Evolutionary conservation across 2,329 filamentous ascomycete species (phyloP).

Genomic region (Paramyrothecium sp.): DNA sequence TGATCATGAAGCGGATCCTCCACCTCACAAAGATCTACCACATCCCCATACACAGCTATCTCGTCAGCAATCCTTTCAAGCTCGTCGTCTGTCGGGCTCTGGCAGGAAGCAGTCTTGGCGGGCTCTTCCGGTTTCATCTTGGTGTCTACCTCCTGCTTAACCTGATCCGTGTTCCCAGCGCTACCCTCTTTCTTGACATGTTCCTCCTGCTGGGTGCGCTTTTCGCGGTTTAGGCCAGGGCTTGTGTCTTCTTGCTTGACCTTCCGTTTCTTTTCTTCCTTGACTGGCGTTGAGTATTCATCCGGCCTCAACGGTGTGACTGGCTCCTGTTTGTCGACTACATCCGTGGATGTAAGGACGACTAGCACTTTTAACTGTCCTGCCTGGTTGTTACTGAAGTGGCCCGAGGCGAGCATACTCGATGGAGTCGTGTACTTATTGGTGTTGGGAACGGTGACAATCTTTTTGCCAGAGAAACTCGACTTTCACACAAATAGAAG

Average conservation of each 20-base stretch:
- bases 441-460: neutral
- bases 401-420: no score
- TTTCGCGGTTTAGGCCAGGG: neutral
- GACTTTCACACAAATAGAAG: no score
- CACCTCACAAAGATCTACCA: conserved; percentile 1
- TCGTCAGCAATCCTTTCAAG: conserved; percentile 1
- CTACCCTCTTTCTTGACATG: conserved; percentile 1
- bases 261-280: conserved; percentile 2
- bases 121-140: conserved; percentile 1
- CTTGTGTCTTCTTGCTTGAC: conserved; percentile 2
- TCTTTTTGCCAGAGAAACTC: conserved; percentile 1
- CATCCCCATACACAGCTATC: conserved; percentile 1
- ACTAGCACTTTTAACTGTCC: no score
- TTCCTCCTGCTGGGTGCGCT: neutral
- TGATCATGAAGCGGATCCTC: conserved; percentile 1
- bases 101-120: neutral
- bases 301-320: conserved; percentile 1
- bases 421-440: no score
- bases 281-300: conserved; percentile 3
- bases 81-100: neutral
- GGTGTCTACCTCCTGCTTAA: neutral
- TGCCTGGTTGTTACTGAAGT: no score
- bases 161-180: neutral
- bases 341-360: conserved; percentile 1
- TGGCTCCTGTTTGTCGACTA: conserved; percentile 2